These are phyloP conservation scores for Pseudonitzschia delicatissima DNA, from an alignment of 108 stramenopile species.

Conservation along the genomic window DNA sequence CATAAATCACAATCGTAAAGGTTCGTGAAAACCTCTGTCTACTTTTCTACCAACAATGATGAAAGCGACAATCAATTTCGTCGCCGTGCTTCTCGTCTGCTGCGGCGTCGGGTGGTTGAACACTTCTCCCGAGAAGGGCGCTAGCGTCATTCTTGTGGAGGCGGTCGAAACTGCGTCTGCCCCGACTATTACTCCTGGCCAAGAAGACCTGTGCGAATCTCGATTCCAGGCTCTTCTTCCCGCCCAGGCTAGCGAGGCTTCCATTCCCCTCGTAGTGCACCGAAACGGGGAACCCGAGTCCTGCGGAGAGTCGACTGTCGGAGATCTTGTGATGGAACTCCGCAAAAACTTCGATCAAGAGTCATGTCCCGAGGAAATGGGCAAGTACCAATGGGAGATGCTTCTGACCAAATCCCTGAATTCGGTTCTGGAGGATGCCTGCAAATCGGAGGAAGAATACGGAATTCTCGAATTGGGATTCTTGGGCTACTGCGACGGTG, in stretches of 20 bases:
- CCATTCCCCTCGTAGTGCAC: neutral
- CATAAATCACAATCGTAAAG: too few relatives aligned
- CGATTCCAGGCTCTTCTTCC: slow-evolving; percentile 1
- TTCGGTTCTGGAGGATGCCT: slow-evolving; percentile 6
- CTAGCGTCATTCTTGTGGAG: too few relatives aligned
- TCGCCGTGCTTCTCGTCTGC: too few relatives aligned
- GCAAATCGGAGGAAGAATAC: slow-evolving; percentile 32
- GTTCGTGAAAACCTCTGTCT: too few relatives aligned
- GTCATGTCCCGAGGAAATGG: slow-evolving; percentile 19
- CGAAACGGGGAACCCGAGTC: slow-evolving; percentile 7
- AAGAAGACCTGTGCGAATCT: neutral
- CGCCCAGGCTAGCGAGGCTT: neutral
- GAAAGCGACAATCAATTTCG: too few relatives aligned
- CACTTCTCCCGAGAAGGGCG: too few relatives aligned
- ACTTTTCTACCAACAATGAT: too few relatives aligned
- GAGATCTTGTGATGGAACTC: neutral
- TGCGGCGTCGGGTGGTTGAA: too few relatives aligned
- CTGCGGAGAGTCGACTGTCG: neutral
- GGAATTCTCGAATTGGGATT: slow-evolving; percentile 24
- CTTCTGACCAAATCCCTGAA: slow-evolving; percentile 51
- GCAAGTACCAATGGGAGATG: slow-evolving; percentile 72
- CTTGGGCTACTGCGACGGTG: slow-evolving; percentile 68
- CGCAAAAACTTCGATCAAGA: neutral
- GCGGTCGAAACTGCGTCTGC: neutral
- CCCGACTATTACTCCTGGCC: neutral